Conservation (phyloP, 768 basidiomycete species). For the Paxillus ammoniavirescens region DNA sequence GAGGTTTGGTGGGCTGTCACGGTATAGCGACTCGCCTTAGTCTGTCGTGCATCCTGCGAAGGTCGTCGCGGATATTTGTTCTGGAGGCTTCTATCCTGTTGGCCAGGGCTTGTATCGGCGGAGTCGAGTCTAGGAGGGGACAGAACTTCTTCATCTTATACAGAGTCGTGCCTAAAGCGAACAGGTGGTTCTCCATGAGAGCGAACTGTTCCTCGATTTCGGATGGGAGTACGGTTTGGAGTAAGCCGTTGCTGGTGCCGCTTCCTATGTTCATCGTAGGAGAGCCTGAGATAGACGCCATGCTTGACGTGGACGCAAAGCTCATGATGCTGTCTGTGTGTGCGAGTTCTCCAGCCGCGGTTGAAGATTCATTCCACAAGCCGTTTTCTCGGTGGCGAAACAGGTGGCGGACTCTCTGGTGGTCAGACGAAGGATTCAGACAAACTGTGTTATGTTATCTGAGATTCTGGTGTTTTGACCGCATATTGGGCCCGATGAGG, state of each 20-base stretch:
- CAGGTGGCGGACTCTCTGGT: background rate
- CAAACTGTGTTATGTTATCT: too few species aligned
- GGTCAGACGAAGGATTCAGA: too few species aligned
- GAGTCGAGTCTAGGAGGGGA: background rate
- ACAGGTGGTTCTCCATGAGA: background rate
- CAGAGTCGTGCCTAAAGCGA: background rate
- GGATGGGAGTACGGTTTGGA: background rate
- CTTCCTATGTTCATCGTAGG: background rate
- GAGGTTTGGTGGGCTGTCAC: background rate
- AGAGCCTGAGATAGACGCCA: background rate
- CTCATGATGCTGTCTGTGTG: background rate
- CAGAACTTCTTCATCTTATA: constrained; percentile 1
- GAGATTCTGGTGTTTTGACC: too few species aligned
- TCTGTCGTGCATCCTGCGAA: background rate
- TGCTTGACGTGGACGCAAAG: background rate
- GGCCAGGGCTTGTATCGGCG: background rate
- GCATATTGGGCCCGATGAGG: too few species aligned
- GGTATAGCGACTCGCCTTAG: background rate
- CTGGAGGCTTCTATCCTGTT: background rate
- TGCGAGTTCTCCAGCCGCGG: background rate
- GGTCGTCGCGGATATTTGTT: background rate
- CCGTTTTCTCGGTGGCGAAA: background rate
- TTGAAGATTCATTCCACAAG: background rate
- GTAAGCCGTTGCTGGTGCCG: background rate
- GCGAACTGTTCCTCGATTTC: constrained; percentile 2